These are phyloP conservation scores for Cladosporium sp. DNA, from an alignment of 2,329 filamentous ascomycete species.

Conservation along the genomic window DNA sequence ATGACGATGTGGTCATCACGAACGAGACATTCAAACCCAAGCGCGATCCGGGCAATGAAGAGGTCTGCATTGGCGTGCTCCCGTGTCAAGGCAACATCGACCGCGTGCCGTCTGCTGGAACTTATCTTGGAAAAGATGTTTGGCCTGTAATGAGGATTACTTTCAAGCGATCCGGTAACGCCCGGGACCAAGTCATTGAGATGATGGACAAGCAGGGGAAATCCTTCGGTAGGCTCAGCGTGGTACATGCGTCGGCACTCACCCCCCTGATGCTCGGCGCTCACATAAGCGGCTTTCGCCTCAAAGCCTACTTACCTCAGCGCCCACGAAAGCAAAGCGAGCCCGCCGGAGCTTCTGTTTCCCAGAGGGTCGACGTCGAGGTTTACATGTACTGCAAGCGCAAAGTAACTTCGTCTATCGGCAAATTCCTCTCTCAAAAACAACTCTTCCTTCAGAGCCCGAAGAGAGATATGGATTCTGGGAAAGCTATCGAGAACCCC, in stretches of 20 bases:
- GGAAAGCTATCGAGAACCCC: conserved; percentile 71
- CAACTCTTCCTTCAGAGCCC: conserved; percentile 64
- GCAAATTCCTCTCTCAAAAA: conserved; percentile 60
- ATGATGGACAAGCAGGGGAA: conserved; percentile 67
- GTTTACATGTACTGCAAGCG: conserved; percentile 76
- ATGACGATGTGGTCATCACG: conserved; percentile 21
- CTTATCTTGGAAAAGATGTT: conserved; percentile 16
- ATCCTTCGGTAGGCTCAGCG: conserved; percentile 72
- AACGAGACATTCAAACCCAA: conserved; percentile 12
- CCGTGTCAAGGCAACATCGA: conserved; percentile 19
- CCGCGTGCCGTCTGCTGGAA: conserved; percentile 20
- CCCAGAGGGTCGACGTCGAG: conserved; percentile 58
- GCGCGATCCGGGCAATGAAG: conserved; percentile 4
- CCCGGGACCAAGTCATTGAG: conserved; percentile 55
- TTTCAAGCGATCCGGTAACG: conserved; percentile 48
- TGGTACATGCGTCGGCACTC: conserved; percentile 61
- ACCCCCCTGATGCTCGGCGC: conserved; percentile 61
- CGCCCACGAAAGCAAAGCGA: conserved; percentile 63
- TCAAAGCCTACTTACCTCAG: conserved; percentile 65
- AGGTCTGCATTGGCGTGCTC: conserved; percentile 26
- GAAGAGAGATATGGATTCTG: conserved; percentile 54
- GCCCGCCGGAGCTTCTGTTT: conserved; percentile 56
- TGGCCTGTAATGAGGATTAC: conserved; percentile 73
- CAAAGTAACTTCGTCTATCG: conserved; percentile 60
- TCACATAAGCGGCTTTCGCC: conserved; percentile 59